These are phyloP conservation scores for Pseudonitzschia multiseries DNA, from an alignment of 108 stramenopile genomes.

Conservation along the genomic window DNA sequence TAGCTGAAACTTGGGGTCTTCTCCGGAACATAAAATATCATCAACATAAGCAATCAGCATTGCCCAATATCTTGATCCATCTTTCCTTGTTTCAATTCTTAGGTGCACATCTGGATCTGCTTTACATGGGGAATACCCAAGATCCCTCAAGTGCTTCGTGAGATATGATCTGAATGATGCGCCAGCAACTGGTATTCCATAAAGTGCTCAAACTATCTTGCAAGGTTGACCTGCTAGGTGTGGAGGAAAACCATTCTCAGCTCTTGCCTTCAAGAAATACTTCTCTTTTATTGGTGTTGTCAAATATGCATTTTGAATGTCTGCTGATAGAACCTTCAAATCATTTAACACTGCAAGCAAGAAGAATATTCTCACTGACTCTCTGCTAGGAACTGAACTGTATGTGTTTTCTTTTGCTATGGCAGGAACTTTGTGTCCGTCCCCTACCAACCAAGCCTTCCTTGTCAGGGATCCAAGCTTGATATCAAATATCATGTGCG, in stretches of 20 bases:
- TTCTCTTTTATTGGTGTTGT: constrained; percentile 30
- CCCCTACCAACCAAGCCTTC: constrained; percentile 39
- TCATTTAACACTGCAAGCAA: constrained; percentile 43
- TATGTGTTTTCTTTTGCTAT: constrained; percentile 41
- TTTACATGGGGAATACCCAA: constrained; percentile 24
- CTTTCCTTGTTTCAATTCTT: neutral
- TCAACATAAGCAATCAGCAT: constrained; percentile 34
- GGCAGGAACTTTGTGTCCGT: constrained; percentile 38
- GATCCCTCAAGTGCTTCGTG: neutral
- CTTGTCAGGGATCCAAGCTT: neutral
- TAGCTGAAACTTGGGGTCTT: no score
- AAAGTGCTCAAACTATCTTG: constrained; percentile 40
- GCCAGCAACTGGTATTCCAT: constrained; percentile 36
- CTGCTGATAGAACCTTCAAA: constrained; percentile 30
- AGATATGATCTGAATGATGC: constrained; percentile 27
- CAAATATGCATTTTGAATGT: constrained; percentile 49
- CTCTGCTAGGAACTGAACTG: constrained; percentile 40
- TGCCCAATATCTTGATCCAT: constrained; percentile 35
- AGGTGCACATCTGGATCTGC: constrained; percentile 44
- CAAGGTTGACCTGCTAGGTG: constrained; percentile 23
- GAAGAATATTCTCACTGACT: constrained; percentile 46
- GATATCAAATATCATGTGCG: neutral
- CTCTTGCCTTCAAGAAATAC: constrained; percentile 27
- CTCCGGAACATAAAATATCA: no score
- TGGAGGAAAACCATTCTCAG: constrained; percentile 25